Evolutionary conservation across 2,329 filamentous ascomycete species (phyloP), one percentile per base, ranked within the genome.

Genomic region (Biscogniauxia mediterranea): DNA sequence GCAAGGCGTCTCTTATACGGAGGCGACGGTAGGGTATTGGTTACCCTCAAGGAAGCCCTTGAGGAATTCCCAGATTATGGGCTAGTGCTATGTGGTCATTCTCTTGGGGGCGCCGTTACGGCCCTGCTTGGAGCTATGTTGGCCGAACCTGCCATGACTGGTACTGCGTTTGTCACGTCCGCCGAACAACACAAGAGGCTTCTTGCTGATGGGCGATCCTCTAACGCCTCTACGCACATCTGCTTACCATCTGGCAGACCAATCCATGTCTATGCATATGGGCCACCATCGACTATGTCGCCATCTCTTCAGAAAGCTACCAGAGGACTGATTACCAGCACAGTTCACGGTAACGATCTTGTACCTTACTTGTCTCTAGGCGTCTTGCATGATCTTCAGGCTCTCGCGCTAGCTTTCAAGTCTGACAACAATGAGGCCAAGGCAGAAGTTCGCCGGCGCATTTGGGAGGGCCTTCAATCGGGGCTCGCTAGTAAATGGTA

Each of bases 241-340:
- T 81, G 79, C 19, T 80, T 93, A 0, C 90, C 90, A 0, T 68
- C 87, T 0, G 86, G 87, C 17, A 83, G 90, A 0, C 87, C 89
- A 2, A 89, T 93, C 20, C 90, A 93, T 68, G 90, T 92, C 13
- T 93, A 91, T 71, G 88, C 90, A 6, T 93, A 92, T 71, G 90
- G 90, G 0, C 87, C 90, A 1, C 89, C 90, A 0, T 85, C 89
- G 0, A 89, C 88, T 15, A 86, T 93, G 83, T 91, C 89, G 0
- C 81, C 88, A 0, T 84, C 87, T 1, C 81, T 93, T 7, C 85
- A 89, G 51, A 84, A 84, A 61, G 87, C 88, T 11, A 93, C 90
- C 0, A 82, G 88, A 15, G 90, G 89, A 1, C 81, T 93, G 7
- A 89, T 93, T 62, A 93, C 90, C 2, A 92, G 86, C 8, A 81